Evolutionary conservation across 2,329 filamentous ascomycete species (phyloP).

Genomic region (Aureobasidium leucospermi): DNA sequence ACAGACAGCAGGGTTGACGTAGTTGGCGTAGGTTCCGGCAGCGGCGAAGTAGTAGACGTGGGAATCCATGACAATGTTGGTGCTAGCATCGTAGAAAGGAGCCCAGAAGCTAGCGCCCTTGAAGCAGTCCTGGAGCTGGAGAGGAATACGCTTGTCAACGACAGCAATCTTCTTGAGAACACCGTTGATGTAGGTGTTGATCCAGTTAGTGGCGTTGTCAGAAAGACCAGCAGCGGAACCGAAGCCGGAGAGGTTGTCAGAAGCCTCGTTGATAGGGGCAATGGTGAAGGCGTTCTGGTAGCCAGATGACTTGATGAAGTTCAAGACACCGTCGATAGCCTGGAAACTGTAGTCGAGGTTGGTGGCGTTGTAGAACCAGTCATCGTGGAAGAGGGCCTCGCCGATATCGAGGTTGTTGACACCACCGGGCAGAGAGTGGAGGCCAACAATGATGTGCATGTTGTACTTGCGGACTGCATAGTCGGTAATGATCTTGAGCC

Average conservation of each 20-base stretch:
- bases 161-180: slow-evolving; percentile 20
- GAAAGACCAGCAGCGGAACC: slow-evolving; percentile 26
- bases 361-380: slow-evolving; percentile 31
- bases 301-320: slow-evolving; percentile 27
- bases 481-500: slow-evolving; percentile 25
- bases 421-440: slow-evolving; percentile 28
- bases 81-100: slow-evolving; percentile 9
- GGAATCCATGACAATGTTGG: slow-evolving; percentile 21
- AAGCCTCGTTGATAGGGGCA: slow-evolving; percentile 32
- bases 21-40: slow-evolving; percentile 15
- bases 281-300: slow-evolving; percentile 28
- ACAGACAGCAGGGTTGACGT: slow-evolving; percentile 15
- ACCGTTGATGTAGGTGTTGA: slow-evolving; percentile 24
- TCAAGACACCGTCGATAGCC: slow-evolving; percentile 26
- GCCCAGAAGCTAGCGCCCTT: slow-evolving; percentile 19
- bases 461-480: slow-evolving; percentile 30
- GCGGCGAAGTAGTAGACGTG: slow-evolving; percentile 24
- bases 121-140: slow-evolving; percentile 27
- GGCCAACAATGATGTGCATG: slow-evolving; percentile 31
- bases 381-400: slow-evolving; percentile 21
- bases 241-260: slow-evolving; percentile 29
- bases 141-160: slow-evolving; percentile 24
- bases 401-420: slow-evolving; percentile 21
- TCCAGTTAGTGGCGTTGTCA: slow-evolving; percentile 24
- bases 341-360: slow-evolving; percentile 28